A percentile compares a stretch with the other conserved stretches of the same genome.
Evolutionary conservation across 192 early-diverging fungal genomes (phyloP).

Genomic region (Piromyces sp.): DNA sequence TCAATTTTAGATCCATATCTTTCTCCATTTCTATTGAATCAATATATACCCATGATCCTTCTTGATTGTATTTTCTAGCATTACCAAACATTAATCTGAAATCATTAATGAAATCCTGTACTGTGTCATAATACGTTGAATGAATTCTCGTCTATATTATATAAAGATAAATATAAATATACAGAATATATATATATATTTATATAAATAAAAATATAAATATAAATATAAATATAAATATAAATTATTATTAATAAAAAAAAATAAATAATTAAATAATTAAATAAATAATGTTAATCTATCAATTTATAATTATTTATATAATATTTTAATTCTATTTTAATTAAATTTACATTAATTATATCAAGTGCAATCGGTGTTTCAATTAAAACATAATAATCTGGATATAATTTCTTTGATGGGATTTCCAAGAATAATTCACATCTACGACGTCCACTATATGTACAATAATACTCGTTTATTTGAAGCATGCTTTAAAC

Average conservation of each 20-base stretch:
- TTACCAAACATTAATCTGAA: conserved; percentile 80
- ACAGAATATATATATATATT: no score
- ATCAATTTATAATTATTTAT: no score
- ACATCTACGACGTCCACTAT: conserved; percentile 37
- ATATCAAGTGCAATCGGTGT: conserved; percentile 76
- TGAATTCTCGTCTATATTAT: neutral
- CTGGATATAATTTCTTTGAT: conserved; percentile 51
- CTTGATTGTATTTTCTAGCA: conserved; percentile 78
- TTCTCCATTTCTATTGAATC: conserved; percentile 49
- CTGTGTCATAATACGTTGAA: conserved; percentile 28
- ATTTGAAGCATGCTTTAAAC: conserved; percentile 35
- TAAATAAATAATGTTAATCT: no score
- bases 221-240: no score
- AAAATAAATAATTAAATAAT: no score
- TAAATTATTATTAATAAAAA: no score
- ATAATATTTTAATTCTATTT: no score
- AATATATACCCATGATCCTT: conserved; percentile 75
- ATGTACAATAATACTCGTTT: conserved; percentile 14
- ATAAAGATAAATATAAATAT: no score
- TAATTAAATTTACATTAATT: conserved; percentile 32
- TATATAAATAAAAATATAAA: no score
- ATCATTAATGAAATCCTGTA: conserved; percentile 61
- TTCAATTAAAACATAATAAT: conserved; percentile 80
- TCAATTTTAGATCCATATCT: neutral
- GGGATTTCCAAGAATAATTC: conserved; percentile 64